Percentiles rank a stretch among this genome's conserved stretches.
phyloP scores from a whole-genome alignment of 2,329 filamentous ascomycete genomes.

The Ascosphaera pollenicola region DNA sequence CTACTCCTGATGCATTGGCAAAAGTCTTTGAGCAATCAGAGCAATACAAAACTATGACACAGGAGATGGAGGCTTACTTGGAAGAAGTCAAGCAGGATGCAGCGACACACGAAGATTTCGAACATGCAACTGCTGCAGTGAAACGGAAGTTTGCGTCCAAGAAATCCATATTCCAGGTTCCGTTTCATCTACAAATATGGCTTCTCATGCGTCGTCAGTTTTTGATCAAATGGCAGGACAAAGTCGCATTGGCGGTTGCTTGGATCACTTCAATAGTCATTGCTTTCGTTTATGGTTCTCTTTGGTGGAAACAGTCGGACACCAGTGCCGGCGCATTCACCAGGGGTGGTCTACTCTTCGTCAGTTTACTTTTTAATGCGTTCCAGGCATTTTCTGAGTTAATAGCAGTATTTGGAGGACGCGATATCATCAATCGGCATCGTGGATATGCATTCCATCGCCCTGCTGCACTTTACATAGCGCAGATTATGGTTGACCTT shows the following conservation, averaged over 20 bases:
- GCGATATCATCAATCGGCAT: conserved; percentile 84
- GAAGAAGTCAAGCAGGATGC: conserved; percentile 38
- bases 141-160: conserved; percentile 52
- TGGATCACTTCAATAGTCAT: conserved; percentile 48
- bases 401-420: conserved; percentile 65
- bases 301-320: conserved; percentile 54
- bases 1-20: conserved; percentile 49
- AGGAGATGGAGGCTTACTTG: conserved; percentile 22
- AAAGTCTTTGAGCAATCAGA: conserved; percentile 31
- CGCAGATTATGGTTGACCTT: conserved; percentile 66
- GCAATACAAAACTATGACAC: conserved; percentile 20
- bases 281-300: conserved; percentile 54
- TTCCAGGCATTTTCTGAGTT: conserved; percentile 63
- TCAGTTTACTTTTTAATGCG: conserved; percentile 68
- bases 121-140: conserved; percentile 49
- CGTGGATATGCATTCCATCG: conserved; percentile 71
- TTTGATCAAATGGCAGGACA: conserved; percentile 54
- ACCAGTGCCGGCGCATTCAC: conserved; percentile 55
- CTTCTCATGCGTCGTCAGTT: conserved; percentile 49
- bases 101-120: conserved; percentile 53
- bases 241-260: conserved; percentile 46
- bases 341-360: conserved; percentile 64
- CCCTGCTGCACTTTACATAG: conserved; percentile 56
- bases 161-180: conserved; percentile 61
- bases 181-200: conserved; percentile 49